phyloP scores from a whole-genome alignment of 208 protist species.

The Wallacemonas sp. region DNA sequence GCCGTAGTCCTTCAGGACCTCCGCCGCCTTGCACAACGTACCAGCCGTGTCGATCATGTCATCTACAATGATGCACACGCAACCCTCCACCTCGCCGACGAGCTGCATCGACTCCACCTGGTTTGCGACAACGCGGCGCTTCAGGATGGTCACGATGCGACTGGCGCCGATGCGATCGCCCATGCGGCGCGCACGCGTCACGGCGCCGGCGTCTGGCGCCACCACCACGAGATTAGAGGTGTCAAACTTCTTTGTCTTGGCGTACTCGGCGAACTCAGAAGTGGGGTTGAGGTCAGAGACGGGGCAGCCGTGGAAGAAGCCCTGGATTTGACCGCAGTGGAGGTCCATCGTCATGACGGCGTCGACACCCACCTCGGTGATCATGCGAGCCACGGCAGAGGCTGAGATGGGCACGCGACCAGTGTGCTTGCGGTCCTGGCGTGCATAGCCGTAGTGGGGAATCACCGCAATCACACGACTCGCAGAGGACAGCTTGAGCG shows the following conservation, averaged over 20 bases:
- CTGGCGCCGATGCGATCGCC: conserved; percentile 77
- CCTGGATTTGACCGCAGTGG: conserved; percentile 95
- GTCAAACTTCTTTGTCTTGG: conserved; percentile 74
- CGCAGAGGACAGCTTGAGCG: conserved; percentile 89
- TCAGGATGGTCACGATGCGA: conserved; percentile 95
- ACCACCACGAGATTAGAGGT: conserved; percentile 89
- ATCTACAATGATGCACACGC: conserved; percentile 95
- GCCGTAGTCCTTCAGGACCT: conserved; percentile 93
- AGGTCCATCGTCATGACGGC: conserved; percentile 95
- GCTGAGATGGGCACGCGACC: conserved; percentile 96
- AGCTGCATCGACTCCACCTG: conserved; percentile 93
- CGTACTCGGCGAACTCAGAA: conserved; percentile 87
- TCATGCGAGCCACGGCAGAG: conserved; percentile 92
- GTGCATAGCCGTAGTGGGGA: conserved; percentile 95
- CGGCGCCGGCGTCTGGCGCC: conserved; percentile 96
- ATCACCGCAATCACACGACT: conserved; percentile 93
- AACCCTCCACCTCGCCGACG: conserved; percentile 95
- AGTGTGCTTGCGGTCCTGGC: conserved; percentile 97
- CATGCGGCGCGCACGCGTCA: conserved; percentile 89
- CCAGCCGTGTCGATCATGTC: conserved; percentile 98
- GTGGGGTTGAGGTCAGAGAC: conserved; percentile 91
- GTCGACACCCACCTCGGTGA: conserved; percentile 91
- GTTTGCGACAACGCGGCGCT: conserved; percentile 94
- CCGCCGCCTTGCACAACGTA: conserved; percentile 94
- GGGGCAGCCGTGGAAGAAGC: conserved; percentile 94